phyloP scores from a whole-genome alignment of 202 grass and related monocot genomes.

The Zizania palustris region DNA sequence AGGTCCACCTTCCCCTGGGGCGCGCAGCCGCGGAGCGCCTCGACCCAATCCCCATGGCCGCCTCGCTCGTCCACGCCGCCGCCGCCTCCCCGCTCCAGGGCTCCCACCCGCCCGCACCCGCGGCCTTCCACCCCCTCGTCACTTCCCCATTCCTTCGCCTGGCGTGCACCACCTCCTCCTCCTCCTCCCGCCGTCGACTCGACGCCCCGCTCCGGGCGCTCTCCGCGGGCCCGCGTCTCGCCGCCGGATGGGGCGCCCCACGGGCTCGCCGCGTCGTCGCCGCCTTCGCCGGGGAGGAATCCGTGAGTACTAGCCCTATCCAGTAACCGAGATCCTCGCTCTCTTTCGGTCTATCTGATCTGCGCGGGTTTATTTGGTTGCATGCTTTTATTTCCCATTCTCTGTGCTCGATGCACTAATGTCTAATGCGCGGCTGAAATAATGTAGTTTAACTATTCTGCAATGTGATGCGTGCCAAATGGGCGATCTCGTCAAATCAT shows the following conservation, averaged over 20 bases:
- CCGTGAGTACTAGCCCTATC: conserved; percentile 31
- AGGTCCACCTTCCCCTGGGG: neutral
- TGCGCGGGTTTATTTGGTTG: neutral
- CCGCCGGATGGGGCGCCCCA: conserved; percentile 1
- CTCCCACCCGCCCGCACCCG: conserved; percentile 21
- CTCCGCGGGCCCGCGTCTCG: conserved; percentile 16
- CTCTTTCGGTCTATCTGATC: neutral
- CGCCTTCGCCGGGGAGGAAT: conserved; percentile 58
- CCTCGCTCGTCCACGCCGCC: conserved; percentile 48
- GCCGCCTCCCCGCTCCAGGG: conserved; percentile 25
- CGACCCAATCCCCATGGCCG: conserved; percentile 45
- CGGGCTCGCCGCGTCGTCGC: conserved; percentile 41
- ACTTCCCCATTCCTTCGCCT: conserved; percentile 49
- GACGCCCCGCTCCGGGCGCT: conserved; percentile 20
- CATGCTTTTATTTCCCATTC: neutral
- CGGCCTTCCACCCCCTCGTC: conserved; percentile 42
- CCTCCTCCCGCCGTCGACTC: conserved; percentile 27
- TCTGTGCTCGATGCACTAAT: neutral
- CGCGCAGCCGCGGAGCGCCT: conserved; percentile 3
- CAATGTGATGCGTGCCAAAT: neutral
- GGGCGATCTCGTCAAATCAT: neutral
- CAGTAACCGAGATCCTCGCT: conserved; percentile 33
- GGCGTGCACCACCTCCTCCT: conserved; percentile 4
- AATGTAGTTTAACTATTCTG: neutral
- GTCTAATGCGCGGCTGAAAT: neutral